Percentiles rank a stretch among this genome's conserved stretches.
phyloP scores from a whole-genome alignment of 2,329 filamentous ascomycete species.

The Clarireedia homoeocarpa region DNA sequence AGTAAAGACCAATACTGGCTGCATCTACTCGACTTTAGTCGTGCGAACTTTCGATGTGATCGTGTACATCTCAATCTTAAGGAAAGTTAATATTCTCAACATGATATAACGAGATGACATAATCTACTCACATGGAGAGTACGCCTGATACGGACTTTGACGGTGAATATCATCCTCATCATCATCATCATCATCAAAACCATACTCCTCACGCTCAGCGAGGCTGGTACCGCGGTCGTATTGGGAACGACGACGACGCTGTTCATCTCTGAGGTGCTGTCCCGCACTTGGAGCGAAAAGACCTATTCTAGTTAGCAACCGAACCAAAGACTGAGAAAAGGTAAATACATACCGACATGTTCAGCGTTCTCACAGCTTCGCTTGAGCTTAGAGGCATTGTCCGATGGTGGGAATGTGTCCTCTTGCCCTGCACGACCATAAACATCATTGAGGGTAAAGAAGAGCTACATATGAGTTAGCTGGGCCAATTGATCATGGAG shows the following conservation, averaged over 20 bases:
- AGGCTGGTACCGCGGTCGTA: conserved; percentile 75
- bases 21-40: conserved; percentile 5
- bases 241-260: conserved; percentile 62
- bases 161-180: conserved; percentile 1
- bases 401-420: conserved; percentile 66
- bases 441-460: conserved; percentile 42
- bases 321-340: neutral
- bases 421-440: conserved; percentile 62
- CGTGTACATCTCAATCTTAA: conserved; percentile 2
- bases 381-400: conserved; percentile 83
- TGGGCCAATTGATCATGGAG: neutral
- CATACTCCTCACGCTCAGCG: conserved; percentile 37
- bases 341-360: conserved; percentile 57
- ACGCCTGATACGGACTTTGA: conserved; percentile 10
- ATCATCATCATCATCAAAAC: conserved; percentile 15
- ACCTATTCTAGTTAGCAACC: conserved; percentile 38
- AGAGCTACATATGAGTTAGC: conserved; percentile 42
- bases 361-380: conserved; percentile 82
- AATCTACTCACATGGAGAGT: conserved; percentile 13
- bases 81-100: neutral
- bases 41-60: neutral
- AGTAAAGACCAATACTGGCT: neutral
- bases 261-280: conserved; percentile 65
- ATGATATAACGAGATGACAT: neutral
- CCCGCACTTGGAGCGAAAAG: conserved; percentile 75